These are phyloP conservation scores for Mortierella sp. DNA, from an alignment of 371 early-diverging fungal species.

Conservation along the genomic window DNA sequence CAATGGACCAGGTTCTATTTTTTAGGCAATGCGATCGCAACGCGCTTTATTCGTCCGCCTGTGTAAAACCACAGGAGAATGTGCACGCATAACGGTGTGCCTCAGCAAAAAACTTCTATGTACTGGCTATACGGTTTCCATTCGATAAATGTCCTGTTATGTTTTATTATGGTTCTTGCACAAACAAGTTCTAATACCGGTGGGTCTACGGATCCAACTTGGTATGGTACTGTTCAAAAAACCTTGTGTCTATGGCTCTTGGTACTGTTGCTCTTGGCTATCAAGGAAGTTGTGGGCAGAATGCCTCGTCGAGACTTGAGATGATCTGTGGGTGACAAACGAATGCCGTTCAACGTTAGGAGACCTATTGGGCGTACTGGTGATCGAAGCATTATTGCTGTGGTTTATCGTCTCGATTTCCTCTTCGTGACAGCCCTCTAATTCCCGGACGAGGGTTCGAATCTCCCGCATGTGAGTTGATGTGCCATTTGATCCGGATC, in stretches of 20 bases:
- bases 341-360: slow-evolving; percentile 15
- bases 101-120: too few species aligned
- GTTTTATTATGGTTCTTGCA: too few species aligned
- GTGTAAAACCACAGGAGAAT: too few species aligned
- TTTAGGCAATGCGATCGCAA: too few species aligned
- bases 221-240: too few species aligned
- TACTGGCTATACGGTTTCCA: too few species aligned
- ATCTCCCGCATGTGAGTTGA: background rate
- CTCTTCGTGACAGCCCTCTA: slow-evolving; percentile 14
- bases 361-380: slow-evolving; percentile 19
- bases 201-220: too few species aligned
- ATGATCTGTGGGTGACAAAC: background rate
- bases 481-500: slow-evolving; percentile 11
- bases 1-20: too few species aligned
- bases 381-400: background rate
- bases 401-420: background rate
- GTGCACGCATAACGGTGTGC: too few species aligned
- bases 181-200: too few species aligned
- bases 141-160: too few species aligned
- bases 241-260: background rate
- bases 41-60: too few species aligned
- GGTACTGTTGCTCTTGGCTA: slow-evolving; percentile 13
- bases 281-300: slow-evolving; percentile 1
- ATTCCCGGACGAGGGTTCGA: slow-evolving; percentile 12
- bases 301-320: slow-evolving; percentile 1